Base-by-base conservation (phyloP, 495 filamentous ascomycete genomes). In the Aspergillus funiculosus region DNA sequence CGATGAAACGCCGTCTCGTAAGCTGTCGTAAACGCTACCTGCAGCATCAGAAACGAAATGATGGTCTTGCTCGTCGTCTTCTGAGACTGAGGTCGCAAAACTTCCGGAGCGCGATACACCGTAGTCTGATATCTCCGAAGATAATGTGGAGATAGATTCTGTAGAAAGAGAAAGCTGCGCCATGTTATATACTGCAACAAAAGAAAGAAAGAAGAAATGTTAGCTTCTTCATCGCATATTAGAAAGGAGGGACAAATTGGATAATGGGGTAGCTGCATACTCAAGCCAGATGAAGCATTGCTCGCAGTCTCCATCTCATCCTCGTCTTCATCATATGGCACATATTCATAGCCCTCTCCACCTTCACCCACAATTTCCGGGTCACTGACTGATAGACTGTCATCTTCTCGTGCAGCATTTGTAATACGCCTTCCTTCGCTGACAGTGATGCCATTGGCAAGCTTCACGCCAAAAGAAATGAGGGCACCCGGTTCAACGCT, bases 1-100 rank as follows among this genome's bases (percentile, higher is more conserved):
- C n/a, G 87, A 80, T 29, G 87, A 79, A 39, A 84, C 81, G 10
- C 73, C 73, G 34, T 83, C 77, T 43, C 79, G 79, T 27, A 99
- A 72, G 30, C 88, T 82, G 55, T 94, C 88, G 34, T 90, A 77
- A 20, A 97, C 76, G 50, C 87, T 92, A 54, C 78, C 72, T 2
- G 87, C 81, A 8, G 94, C 92, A 45, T 97, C 92, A 31, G 83
- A 73, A 55, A 95, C 87, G 77, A 96, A 97, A 55, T 80, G 73
- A 53, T 79, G 71, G 34, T 78, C 79, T 37, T 79, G 64, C 14
- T 79, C 72, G 13, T 74, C 75, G 13, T 78, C 78, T 11, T 81
- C 79, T 3, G 81, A 86, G 24, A 64, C 62, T 19, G 75, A 68
- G 22, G 76, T 79, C 13, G 70, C 60, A 39, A 74, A 76, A 43